Percentiles rank a stretch among this genome's conserved stretches.
phyloP scores from a whole-genome alignment of 495 filamentous ascomycete species.

The Tuber borchii region DNA sequence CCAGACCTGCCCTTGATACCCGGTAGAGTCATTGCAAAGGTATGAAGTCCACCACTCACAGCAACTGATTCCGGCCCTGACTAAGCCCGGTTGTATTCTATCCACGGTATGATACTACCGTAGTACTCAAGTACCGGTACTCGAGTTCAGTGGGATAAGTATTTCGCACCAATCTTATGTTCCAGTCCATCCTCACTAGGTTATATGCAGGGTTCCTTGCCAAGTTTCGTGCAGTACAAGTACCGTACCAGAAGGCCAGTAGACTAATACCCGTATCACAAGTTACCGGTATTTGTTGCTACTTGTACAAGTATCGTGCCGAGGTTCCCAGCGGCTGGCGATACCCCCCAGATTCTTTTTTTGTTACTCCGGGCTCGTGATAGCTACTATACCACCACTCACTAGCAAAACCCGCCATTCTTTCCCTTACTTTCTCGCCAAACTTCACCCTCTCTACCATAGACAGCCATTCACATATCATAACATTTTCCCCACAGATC shows the following conservation, averaged over 20 bases:
- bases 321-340: neutral
- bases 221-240: too few species aligned
- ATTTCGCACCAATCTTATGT: neutral
- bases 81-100: neutral
- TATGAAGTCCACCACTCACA: too few species aligned
- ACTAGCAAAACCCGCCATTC: neutral
- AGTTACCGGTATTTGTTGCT: neutral
- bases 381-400: neutral
- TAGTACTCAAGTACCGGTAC: too few species aligned
- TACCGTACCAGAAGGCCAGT: too few species aligned
- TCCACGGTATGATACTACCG: too few species aligned
- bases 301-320: too few species aligned
- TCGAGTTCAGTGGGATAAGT: too few species aligned
- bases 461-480: neutral
- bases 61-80: too few species aligned
- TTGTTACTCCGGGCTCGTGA: neutral
- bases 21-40: too few species aligned
- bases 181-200: neutral
- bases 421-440: neutral
- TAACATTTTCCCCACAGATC: conserved; percentile 2
- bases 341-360: neutral
- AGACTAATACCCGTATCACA: too few species aligned
- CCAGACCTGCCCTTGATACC: too few species aligned
- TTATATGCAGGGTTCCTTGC: neutral
- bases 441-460: neutral